Conservation (phyloP, 2,329 filamentous ascomycete genomes). For the Gyromitra esculenta region DNA sequence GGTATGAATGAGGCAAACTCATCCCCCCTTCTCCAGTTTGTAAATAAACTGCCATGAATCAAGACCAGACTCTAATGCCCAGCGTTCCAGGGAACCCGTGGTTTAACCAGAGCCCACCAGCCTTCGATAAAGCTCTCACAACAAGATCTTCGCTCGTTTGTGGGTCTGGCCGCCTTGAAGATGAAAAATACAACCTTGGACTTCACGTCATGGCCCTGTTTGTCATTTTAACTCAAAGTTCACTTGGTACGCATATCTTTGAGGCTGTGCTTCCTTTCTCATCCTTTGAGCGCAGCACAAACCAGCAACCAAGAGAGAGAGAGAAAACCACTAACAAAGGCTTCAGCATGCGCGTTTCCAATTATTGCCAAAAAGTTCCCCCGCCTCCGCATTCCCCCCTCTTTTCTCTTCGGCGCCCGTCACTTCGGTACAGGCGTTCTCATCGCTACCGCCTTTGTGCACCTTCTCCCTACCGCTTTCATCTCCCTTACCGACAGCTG, state of each 20-base stretch:
- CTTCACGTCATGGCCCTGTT: constrained; percentile 69
- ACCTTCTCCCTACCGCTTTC: constrained; percentile 72
- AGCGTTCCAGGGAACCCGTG: constrained; percentile 31
- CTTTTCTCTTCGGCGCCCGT: constrained; percentile 63
- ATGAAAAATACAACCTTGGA: constrained; percentile 67
- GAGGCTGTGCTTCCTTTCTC: neutral
- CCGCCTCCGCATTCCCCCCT: constrained; percentile 36
- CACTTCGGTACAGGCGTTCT: constrained; percentile 85
- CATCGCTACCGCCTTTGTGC: constrained; percentile 86
- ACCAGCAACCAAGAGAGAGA: neutral
- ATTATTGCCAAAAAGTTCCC: constrained; percentile 69
- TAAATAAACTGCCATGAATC: constrained; percentile 2
- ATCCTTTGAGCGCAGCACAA: neutral
- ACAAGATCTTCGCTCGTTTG: constrained; percentile 51
- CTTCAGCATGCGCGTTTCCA: constrained; percentile 69
- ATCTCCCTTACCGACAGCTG: constrained; percentile 70
- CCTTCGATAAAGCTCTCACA: constrained; percentile 48
- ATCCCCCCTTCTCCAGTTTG: neutral
- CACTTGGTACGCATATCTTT: constrained; percentile 61
- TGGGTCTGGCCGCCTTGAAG: constrained; percentile 48
- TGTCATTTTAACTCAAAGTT: constrained; percentile 68
- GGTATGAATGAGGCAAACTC: constrained; percentile 38
- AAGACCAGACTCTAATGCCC: constrained; percentile 19
- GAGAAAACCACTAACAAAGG: neutral
- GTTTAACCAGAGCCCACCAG: constrained; percentile 54